A percentile compares a stretch with the other conserved stretches of the same genome.
These are phyloP conservation scores for Ophiognomonia clavigignenti-juglandacearum DNA, from an alignment of 2,329 filamentous ascomycete genomes.

Conservation along the genomic window DNA sequence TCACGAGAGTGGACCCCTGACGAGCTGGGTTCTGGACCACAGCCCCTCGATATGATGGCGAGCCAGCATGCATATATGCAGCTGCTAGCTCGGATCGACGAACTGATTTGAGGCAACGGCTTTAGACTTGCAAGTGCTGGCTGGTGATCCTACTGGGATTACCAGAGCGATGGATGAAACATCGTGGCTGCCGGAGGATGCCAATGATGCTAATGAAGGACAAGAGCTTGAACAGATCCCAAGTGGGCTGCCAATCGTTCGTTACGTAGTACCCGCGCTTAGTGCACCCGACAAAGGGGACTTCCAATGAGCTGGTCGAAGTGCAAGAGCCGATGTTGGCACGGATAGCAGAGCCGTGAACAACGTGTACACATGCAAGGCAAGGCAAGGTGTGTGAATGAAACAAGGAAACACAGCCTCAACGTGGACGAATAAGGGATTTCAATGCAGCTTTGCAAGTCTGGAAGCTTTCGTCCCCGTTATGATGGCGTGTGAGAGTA, in stretches of 20 bases:
- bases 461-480: too few species aligned
- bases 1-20: slow-evolving; percentile 4
- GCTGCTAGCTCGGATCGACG: neutral
- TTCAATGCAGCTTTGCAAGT: neutral
- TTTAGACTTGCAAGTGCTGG: neutral
- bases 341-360: neutral
- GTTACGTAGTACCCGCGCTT: neutral
- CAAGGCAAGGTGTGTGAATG: slow-evolving; percentile 10
- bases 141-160: neutral
- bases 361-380: too few species aligned
- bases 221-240: neutral
- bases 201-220: neutral
- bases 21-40: too few species aligned
- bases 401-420: slow-evolving; percentile 9
- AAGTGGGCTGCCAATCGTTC: neutral
- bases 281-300: neutral
- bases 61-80: too few species aligned
- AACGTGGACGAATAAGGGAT: slow-evolving; percentile 13
- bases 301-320: neutral
- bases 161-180: slow-evolving; percentile 1
- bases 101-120: slow-evolving; percentile 1
- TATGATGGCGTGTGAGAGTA: neutral
- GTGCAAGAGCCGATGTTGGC: neutral
- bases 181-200: neutral
- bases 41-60: slow-evolving; percentile 5